phyloP scores from a whole-genome alignment of 2,329 filamentous ascomycete species.

The Penicillium verrucosum region DNA sequence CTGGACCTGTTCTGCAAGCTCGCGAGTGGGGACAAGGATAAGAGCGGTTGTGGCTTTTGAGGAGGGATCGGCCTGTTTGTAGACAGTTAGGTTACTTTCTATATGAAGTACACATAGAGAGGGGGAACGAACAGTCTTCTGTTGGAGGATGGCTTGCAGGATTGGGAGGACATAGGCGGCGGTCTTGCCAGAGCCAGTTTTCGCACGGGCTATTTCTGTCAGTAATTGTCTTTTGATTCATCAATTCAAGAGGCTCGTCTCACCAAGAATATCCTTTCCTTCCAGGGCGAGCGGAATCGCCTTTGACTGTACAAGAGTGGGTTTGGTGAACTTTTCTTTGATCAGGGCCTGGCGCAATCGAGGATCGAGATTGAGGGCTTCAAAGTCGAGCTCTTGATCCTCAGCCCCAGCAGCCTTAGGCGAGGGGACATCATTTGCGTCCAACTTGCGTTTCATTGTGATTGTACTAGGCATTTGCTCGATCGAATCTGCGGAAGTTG shows the following conservation, averaged over 20 bases:
- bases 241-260: not conserved
- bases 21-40: conserved; percentile 88
- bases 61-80: conserved; percentile 33
- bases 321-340: conserved; percentile 76
- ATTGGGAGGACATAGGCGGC: conserved; percentile 91
- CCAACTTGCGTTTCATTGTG: conserved; percentile 51
- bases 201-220: conserved; percentile 66
- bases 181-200: conserved; percentile 95
- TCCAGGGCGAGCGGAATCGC: conserved; percentile 84
- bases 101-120: not conserved
- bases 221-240: conserved; percentile 7
- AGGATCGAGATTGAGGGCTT: conserved; percentile 74
- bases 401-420: conserved; percentile 29
- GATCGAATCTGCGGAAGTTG: conserved; percentile 10
- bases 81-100: not conserved
- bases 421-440: conserved; percentile 47
- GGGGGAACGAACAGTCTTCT: conserved; percentile 58
- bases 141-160: conserved; percentile 77
- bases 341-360: conserved; percentile 82
- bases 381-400: conserved; percentile 59
- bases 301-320: conserved; percentile 83
- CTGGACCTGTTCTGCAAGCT: conserved; percentile 87
- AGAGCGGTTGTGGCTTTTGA: conserved; percentile 64
- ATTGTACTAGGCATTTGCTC: conserved; percentile 13
- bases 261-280: conserved; percentile 77